Evolutionary conservation across 164 flowering plant genomes (phyloP), one percentile per base, ranked within the genome.

Genomic region (Vitis rupestris): DNA sequence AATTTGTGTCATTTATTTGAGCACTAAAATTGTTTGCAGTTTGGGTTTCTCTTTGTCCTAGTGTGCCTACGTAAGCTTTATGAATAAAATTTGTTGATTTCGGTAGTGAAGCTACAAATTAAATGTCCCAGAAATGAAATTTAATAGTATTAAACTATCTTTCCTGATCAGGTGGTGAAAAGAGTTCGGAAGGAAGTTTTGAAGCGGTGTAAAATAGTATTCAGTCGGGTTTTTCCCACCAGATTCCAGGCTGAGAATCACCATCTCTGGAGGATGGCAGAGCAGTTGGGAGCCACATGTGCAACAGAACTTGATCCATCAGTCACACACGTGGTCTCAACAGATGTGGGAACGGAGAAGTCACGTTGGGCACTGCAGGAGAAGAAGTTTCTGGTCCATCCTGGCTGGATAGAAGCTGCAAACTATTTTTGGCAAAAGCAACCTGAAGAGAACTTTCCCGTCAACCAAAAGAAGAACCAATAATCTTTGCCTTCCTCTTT

Each of bases 271-370:
- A 86, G 70, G 81, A 79, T 88, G 82, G 95, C 91, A 0, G 91
- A 85, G 82, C 81, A 79, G 49, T 70, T 93, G 54, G 98, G 98
- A 37, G 98, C 95, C 12, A 79, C 82, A 13, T 93, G 97, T 74
- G 72, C 70, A 3, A 77, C 73, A 0, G 87, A 88, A 47, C 50
- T 87, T 1, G 91, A 93, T 69, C 61, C 82, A 19, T 84, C 94
- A 0, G 90, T 91, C 16, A 91, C 98, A 0, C 98, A 91, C 47
- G 89, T 93, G 55, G 85, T 93, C 10, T 72, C 95, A 0, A 64
- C 63, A 60, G 87, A 91, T 61, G 61, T 70, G 9, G 90, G 88
- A 48, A 90, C 97, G 0, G 89, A 91, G 50, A 87, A 91, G 78
- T 83, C 92, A 8, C 83, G 82, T 2, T 87, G 93, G 95, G 95